Base-by-base conservation (phyloP, 441 rosid genomes). In the Populus hybrid region DNA sequence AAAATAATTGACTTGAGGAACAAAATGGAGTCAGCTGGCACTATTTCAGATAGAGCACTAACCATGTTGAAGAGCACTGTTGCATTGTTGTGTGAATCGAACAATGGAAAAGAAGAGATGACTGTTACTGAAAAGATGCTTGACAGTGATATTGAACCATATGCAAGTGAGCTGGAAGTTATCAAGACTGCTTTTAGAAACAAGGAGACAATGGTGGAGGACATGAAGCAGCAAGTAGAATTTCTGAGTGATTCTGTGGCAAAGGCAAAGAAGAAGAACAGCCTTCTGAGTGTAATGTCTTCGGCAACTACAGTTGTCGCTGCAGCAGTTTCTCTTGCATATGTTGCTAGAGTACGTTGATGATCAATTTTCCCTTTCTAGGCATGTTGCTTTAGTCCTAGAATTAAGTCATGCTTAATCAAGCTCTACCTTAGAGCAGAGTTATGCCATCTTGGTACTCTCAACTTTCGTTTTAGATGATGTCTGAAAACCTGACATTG, bases 281-380 rank as follows among this genome's bases (percentile, higher is more conserved):
- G 78, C 67, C 78, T 93, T 23, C 89, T 93, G 94, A 86, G 92
- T 32, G 8, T 84, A 69, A 82, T 93, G 34, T 88, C 95, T 10
- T 88, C 97, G 0, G 90, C 91, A 32, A 79, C 93, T 40, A 89
- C 94, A 2, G 18, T 95, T 76, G 50, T 90, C 59, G 92, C 92
- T 61, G 94, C 95, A 26, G 94, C 97, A 30, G 90, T 81, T 14
- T 86, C 89, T 23, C 70, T 93, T 77, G 97, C 95, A 8, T 90
- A 89, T 79, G 82, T 83, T 40, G 87, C 90, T 35, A 85, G 83
- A 72, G 71, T 77, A 46, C 92, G 87, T 10, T 90, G 80, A 90
- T 46, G 12, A 66, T 40, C 36, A 6, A 5, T 4, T 50, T 71
- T 75, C 24, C 69, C 8, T 46, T 42, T 65, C 10, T 28, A 54